A percentile compares a stretch with the other conserved stretches of the same genome.
Evolutionary conservation across 192 early-diverging fungal species (phyloP).

Genomic region (Backusella liffmaniae): DNA sequence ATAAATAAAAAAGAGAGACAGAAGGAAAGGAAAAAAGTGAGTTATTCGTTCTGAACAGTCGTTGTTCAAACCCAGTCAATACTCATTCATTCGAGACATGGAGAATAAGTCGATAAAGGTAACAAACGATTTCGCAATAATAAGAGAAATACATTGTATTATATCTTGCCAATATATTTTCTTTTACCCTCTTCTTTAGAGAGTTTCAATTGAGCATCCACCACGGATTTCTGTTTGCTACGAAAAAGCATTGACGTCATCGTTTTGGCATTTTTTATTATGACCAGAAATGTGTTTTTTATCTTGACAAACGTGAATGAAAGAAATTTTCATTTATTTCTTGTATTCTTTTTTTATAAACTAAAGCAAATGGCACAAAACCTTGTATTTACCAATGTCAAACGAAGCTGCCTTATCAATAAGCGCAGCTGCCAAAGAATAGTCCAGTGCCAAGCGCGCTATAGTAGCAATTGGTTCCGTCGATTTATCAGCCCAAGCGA

Average conservation of each 20-base stretch:
- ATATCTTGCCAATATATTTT: too few relatives aligned
- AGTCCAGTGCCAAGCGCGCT: background rate
- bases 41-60: too few relatives aligned
- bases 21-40: too few relatives aligned
- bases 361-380: background rate
- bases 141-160: too few relatives aligned
- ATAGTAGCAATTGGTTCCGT: slow-evolving; percentile 20
- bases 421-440: background rate
- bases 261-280: background rate
- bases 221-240: background rate
- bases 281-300: background rate
- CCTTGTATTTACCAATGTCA: background rate
- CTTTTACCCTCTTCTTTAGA: too few relatives aligned
- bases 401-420: background rate
- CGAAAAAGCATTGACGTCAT: background rate
- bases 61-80: too few relatives aligned
- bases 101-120: too few relatives aligned
- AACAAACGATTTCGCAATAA: too few relatives aligned
- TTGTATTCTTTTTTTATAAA: background rate
- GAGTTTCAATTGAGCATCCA: too few relatives aligned
- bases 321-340: background rate
- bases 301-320: background rate
- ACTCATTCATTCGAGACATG: too few relatives aligned
- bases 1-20: too few relatives aligned
- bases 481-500: slow-evolving; percentile 32